Base-by-base conservation (phyloP, 2,329 filamentous ascomycete species). In the Nigrospora osmanthi region DNA sequence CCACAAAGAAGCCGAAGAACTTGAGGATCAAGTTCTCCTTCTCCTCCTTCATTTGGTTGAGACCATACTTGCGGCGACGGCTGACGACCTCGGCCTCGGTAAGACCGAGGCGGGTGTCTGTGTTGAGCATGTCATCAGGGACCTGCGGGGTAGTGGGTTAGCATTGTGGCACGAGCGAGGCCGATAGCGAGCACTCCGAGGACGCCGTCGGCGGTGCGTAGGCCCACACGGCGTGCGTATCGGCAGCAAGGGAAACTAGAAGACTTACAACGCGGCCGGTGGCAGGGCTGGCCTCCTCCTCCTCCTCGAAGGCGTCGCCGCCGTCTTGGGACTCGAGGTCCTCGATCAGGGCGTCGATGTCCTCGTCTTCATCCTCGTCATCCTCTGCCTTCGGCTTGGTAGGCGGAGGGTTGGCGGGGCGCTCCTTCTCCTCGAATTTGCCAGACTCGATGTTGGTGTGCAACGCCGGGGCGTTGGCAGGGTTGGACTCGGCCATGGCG, bases 21-120 rank as follows among this genome's bases (percentile, higher is more conserved):
- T 94, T 93, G 59, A 93, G 75, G 49, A 90, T 67, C 47, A 89
- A 15, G 60, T 90, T 94, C 68, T 89, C 85, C 70, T 89, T 89
- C 72, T 91, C 86, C 69, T 94, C 87, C 69, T 87, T 89, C 86
- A 95, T 89, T 65, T 88, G 82, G 65, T 95, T 95, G 61, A 87
- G 73, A 64, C 89, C 89, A 63, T 83, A 87, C 65, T 80, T 82
- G 64, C 77, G 83, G 38, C 79, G 73, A 43, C 66, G 66, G 42
- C 70, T 59, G 31, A 69, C 50, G 42, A 89, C 87, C 68, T 94
- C 85, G 38, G 72, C 64, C 47, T 85, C 78, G 13, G 80, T 88
- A 10, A 95, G 75, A 75, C 89, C 87, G 16, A 75, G 68, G 39
- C 78, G 76, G 46, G 80, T 83, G 60, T 90, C 81, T 15, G 89